phyloP scores from a whole-genome alignment of 192 early-diverging fungal species.

The Pecoramyces ruminantium region DNA sequence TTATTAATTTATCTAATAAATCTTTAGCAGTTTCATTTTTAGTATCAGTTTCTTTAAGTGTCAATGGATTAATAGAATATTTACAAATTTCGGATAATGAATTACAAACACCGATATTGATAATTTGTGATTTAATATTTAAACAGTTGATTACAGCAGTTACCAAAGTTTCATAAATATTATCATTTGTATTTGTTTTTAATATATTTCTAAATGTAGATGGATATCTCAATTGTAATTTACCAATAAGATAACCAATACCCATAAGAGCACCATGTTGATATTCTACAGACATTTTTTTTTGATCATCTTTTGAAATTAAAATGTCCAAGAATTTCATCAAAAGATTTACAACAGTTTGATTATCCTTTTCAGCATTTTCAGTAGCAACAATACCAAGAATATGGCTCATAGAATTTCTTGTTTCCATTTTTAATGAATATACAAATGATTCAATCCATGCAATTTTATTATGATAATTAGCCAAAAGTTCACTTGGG shows the following conservation, averaged over 20 bases:
- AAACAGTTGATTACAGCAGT: slow-evolving; percentile 25
- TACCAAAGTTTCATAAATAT: slow-evolving; percentile 3
- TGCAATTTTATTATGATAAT: slow-evolving; percentile 19
- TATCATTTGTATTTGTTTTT: background rate
- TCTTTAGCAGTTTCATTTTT: background rate
- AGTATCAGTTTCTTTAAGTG: slow-evolving; percentile 1
- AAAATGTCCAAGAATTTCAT: slow-evolving; percentile 19
- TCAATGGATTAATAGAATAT: slow-evolving; percentile 19
- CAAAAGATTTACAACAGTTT: slow-evolving; percentile 11
- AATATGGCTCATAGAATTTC: slow-evolving; percentile 44
- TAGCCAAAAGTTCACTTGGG: slow-evolving; percentile 30
- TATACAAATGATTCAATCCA: slow-evolving; percentile 28
- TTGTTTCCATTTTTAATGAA: slow-evolving; percentile 42
- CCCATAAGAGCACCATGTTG: slow-evolving; percentile 50
- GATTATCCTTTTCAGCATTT: slow-evolving; percentile 13
- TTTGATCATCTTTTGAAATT: slow-evolving; percentile 12
- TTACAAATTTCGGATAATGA: slow-evolving; percentile 58
- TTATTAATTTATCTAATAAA: slow-evolving; percentile 24
- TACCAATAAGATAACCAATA: slow-evolving; percentile 49
- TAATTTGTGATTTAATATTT: slow-evolving; percentile 23
- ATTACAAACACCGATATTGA: slow-evolving; percentile 39
- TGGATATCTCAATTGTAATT: slow-evolving; percentile 38
- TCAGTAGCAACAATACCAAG: slow-evolving; percentile 56
- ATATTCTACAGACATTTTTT: slow-evolving; percentile 20
- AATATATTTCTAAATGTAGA: slow-evolving; percentile 13